Percentiles rank a stretch among this genome's conserved stretches.
Evolutionary conservation across 2,329 filamentous ascomycete genomes (phyloP).

Genomic region (Ophiostoma himal-ulmi): DNA sequence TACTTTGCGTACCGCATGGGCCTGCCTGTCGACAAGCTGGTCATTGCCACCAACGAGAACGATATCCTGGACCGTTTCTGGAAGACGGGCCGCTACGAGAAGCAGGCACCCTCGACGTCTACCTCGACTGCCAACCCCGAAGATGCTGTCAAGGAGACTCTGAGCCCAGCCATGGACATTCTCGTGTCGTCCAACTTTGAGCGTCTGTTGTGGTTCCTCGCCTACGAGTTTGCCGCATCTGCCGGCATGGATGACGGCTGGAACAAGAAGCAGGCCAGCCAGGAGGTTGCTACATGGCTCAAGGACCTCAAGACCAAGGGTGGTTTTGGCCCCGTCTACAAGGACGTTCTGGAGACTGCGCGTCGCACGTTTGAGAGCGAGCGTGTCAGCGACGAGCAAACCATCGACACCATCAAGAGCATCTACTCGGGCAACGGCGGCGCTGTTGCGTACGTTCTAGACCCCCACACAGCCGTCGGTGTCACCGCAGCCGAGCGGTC

Average conservation of each 20-base stretch:
- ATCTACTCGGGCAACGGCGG: constrained; percentile 42
- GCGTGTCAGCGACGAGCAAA: constrained; percentile 60
- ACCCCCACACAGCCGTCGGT: constrained; percentile 89
- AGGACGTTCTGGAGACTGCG: constrained; percentile 64
- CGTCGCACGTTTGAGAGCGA: constrained; percentile 76
- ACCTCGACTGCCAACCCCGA: constrained; percentile 27
- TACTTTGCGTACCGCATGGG: constrained; percentile 65
- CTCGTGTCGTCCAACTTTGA: constrained; percentile 96
- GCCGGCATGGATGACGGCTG: constrained; percentile 59
- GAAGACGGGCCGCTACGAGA: constrained; percentile 84
- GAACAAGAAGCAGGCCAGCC: constrained; percentile 64
- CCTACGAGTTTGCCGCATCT: constrained; percentile 56
- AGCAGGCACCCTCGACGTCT: constrained; percentile 50
- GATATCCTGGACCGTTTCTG: constrained; percentile 96
- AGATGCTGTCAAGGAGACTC: constrained; percentile 75
- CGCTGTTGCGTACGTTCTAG: constrained; percentile 63
- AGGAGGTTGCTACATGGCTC: constrained; percentile 74
- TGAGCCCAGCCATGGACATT: constrained; percentile 96
- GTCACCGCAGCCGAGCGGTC: constrained; percentile 70
- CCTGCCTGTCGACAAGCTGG: constrained; percentile 76
- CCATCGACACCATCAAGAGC: constrained; percentile 57
- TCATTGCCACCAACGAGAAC: constrained; percentile 91
- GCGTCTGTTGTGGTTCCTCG: constrained; percentile 87
- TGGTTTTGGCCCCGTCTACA: constrained; percentile 71
- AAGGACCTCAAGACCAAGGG: constrained; percentile 72